Base-by-base conservation (phyloP, 2,329 filamentous ascomycete species). In the Fusarium equiseti region DNA sequence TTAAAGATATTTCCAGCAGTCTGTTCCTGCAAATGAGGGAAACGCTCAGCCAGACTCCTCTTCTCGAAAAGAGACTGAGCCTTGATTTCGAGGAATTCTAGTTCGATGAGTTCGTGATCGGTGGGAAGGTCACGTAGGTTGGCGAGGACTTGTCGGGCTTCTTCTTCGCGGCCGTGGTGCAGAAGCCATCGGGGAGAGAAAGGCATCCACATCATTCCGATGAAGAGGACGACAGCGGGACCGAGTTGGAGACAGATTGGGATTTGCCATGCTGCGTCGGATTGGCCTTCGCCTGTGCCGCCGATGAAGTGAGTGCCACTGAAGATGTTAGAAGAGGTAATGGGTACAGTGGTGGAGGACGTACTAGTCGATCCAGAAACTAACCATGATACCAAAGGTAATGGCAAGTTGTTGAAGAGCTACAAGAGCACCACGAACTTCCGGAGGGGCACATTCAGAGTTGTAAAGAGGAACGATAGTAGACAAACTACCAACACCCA, bases 81-180 rank as follows among this genome's bases (percentile, higher is more conserved):
- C 78, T 93, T 92, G 81, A 95, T 95, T 77, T 95, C 92, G n/a
- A 94, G 86, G 76, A 91, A 94, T 75, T 95, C 93, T 2, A 94
- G 84, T 69, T 91, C 87, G 40, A 95, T 87, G 0, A 93, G 85
- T 60, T 92, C 63, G 15, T 94, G 86, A 68, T 91, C 86, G 18
- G 81, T 76, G 0, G 87, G 78, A 0, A 93, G 85, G 8, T 84
- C 85, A 26, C 93, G 45, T 2, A 95, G 87, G 52, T 77, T 83
- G 0, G 91, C 88, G 2, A 95, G 84, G 2, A 90, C 88, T 12
- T 77, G 77, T 18, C 88, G 87, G 0, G 90, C 91, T 77, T 95
- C 92, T 0, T 85, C 85, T 74, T 94, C 91, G 38, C 91, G 89
- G 60, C 82, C 83, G 73, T 92, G 90, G 77, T 93, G 89, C 11